A percentile compares a stretch with the other conserved stretches of the same genome.
These are phyloP conservation scores for Sphagnum fallax DNA, from an alignment of 228 moss, liverwort and hornwort genomes.

Conservation along the genomic window DNA sequence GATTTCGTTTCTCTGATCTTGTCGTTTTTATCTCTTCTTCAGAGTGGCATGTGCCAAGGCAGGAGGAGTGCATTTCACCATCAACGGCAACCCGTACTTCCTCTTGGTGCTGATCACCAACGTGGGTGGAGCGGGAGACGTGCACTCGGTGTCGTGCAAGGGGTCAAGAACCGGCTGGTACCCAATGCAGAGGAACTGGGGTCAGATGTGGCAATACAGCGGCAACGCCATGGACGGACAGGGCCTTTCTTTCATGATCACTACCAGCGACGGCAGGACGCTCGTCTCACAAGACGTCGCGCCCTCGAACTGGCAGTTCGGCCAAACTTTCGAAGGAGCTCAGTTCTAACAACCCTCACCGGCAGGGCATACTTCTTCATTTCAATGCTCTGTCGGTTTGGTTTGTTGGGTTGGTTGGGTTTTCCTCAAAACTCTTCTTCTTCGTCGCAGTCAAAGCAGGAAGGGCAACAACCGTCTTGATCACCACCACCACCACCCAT, in stretches of 20 bases:
- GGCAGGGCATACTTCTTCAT: too few species aligned
- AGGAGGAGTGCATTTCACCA: conserved; percentile 62
- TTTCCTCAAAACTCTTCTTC: too few species aligned
- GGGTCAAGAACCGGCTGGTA: conserved; percentile 39
- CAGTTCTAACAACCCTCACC: conserved; percentile 15
- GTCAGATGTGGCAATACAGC: conserved; percentile 63
- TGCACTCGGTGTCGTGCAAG: conserved; percentile 41
- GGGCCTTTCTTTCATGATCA: conserved; percentile 56
- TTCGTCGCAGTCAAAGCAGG: too few species aligned
- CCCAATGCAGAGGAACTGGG: conserved; percentile 51
- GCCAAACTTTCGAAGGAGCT: conserved; percentile 66
- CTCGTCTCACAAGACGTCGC: conserved; percentile 35
- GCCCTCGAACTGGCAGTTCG: conserved; percentile 52
- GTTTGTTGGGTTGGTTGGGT: too few species aligned
- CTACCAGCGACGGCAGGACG: conserved; percentile 50
- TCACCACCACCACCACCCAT: neutral
- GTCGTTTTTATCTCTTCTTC: neutral
- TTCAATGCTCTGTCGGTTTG: too few species aligned
- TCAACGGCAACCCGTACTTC: conserved; percentile 66
- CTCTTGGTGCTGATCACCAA: conserved; percentile 60
- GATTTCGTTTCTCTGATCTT: neutral
- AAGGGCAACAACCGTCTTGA: too few species aligned
- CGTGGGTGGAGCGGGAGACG: conserved; percentile 59
- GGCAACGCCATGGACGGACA: conserved; percentile 30
- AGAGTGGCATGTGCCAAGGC: conserved; percentile 39